Evolutionary conservation across 75 land plant species (phyloP).

Genomic region (Pseudotsuga menziesii): DNA sequence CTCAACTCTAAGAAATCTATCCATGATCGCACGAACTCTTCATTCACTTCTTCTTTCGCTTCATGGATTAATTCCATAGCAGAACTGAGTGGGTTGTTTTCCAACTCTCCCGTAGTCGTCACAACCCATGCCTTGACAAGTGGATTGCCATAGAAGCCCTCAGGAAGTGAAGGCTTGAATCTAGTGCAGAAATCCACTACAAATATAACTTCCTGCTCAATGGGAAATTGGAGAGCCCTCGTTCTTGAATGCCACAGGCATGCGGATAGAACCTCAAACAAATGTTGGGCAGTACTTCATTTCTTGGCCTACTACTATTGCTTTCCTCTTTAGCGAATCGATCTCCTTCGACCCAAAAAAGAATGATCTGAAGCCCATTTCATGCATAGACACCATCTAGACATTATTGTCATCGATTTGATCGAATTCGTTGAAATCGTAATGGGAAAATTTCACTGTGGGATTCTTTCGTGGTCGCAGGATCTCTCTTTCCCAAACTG

Average conservation of each 20-base stretch:
- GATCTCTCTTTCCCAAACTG: slow-evolving; percentile 41
- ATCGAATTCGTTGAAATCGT: slow-evolving; percentile 24
- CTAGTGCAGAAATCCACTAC: neutral
- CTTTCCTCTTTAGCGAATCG: neutral
- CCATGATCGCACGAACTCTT: slow-evolving; percentile 61
- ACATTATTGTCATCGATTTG: neutral
- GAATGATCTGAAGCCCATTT: slow-evolving; percentile 16
- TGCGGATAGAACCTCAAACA: slow-evolving; percentile 41
- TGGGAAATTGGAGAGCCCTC: slow-evolving; percentile 17
- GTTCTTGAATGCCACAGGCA: slow-evolving; percentile 44
- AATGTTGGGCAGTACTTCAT: slow-evolving; percentile 14
- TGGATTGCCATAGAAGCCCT: slow-evolving; percentile 29
- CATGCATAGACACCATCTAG: neutral
- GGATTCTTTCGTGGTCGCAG: slow-evolving; percentile 40
- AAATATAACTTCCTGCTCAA: slow-evolving; percentile 12
- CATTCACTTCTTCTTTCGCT: slow-evolving; percentile 43
- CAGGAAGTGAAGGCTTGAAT: slow-evolving; percentile 27
- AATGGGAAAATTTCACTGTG: slow-evolving; percentile 23
- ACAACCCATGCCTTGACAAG: slow-evolving; percentile 51
- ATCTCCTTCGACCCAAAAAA: slow-evolving; percentile 37
- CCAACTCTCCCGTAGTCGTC: slow-evolving; percentile 40
- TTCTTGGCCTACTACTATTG: neutral
- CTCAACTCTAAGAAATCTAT: slow-evolving; percentile 50
- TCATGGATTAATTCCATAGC: slow-evolving; percentile 51
- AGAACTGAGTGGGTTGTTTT: slow-evolving; percentile 29